A percentile compares a stretch with the other conserved stretches of the same genome.
Conservation (phyloP, 1,284 basidiomycete species). For the Anthracocystis walkeri region DNA sequence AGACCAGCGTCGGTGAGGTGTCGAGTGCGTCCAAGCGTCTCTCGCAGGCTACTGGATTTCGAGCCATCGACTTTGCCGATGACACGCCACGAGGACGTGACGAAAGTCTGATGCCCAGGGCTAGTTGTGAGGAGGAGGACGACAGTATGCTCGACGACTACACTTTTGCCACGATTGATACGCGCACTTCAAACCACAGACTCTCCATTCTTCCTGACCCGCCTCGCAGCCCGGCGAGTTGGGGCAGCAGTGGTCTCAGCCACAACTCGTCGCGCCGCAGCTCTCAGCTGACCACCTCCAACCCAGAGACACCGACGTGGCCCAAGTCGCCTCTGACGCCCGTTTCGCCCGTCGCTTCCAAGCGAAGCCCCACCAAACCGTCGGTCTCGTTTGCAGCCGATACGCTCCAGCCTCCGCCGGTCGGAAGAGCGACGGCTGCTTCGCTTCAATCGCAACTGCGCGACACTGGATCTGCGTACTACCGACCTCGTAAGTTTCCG, state of each 20-base stretch:
- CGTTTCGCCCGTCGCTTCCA: conserved; percentile 16
- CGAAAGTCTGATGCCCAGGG: conserved; percentile 9
- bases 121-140: conserved; percentile 25
- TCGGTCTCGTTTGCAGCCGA: conserved; percentile 26
- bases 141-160: conserved; percentile 43
- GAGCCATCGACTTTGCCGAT: conserved; percentile 42
- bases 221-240: conserved; percentile 24
- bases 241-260: conserved; percentile 17
- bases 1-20: conserved; percentile 5
- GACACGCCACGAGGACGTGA: conserved; percentile 49
- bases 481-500: conserved; percentile 28
- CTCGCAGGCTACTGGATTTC: conserved; percentile 23
- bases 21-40: background rate
- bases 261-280: conserved; percentile 27
- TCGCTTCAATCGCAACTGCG: conserved; percentile 21
- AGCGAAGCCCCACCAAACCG: conserved; percentile 16
- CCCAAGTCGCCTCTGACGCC: conserved; percentile 44
- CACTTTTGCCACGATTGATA: conserved; percentile 31
- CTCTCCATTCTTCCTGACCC: conserved; percentile 27
- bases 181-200: conserved; percentile 31
- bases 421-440: conserved; percentile 20
- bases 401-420: conserved; percentile 14
- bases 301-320: conserved; percentile 35
- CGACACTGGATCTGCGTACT: conserved; percentile 4
- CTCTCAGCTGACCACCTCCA: conserved; percentile 28